These are phyloP conservation scores for Coccinonectria pachysandricola DNA, from an alignment of 2,329 filamentous ascomycete genomes.

Conservation along the genomic window DNA sequence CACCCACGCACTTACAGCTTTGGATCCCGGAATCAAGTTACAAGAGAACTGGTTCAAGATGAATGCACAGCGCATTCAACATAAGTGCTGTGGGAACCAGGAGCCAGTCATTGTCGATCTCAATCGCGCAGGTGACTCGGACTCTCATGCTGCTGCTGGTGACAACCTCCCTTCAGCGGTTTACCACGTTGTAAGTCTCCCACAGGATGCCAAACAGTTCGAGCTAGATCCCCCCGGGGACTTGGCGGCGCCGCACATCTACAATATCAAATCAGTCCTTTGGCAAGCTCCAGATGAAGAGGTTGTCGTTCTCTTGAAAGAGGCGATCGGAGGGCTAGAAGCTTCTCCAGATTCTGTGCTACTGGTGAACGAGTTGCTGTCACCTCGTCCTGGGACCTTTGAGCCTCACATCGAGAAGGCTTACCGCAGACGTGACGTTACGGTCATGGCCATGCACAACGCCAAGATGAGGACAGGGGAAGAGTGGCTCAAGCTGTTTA, in stretches of 20 bases:
- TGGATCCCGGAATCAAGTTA: constrained; percentile 8
- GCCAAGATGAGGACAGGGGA: constrained; percentile 7
- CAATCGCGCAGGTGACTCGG: too few species aligned
- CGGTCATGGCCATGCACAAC: constrained; percentile 16
- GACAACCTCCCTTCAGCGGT: too few species aligned
- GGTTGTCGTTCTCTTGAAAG: constrained; percentile 13
- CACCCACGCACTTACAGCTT: constrained; percentile 1
- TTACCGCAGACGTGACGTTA: constrained; percentile 12
- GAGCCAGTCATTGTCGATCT: constrained; percentile 5
- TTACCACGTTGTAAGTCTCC: too few species aligned
- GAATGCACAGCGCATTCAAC: too few species aligned
- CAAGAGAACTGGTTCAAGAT: too few species aligned
- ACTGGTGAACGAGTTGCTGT: constrained; percentile 11
- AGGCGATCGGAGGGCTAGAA: constrained; percentile 20
- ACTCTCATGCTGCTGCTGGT: too few species aligned
- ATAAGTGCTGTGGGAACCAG: too few species aligned
- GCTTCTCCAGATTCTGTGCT: constrained; percentile 2
- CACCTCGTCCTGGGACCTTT: constrained; percentile 6
- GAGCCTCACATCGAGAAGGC: constrained; percentile 8
- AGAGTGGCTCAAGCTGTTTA: constrained; percentile 8
- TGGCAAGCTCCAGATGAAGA: constrained; percentile 10
- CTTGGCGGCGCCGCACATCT: constrained; percentile 1
- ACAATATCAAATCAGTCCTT: constrained; percentile 8
- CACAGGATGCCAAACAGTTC: not conserved
- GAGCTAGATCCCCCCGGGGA: too few species aligned